Evolutionary conservation across 306 rosid genomes (phyloP), one percentile per base, ranked within the genome.

Genomic region (Comarum palustre): DNA sequence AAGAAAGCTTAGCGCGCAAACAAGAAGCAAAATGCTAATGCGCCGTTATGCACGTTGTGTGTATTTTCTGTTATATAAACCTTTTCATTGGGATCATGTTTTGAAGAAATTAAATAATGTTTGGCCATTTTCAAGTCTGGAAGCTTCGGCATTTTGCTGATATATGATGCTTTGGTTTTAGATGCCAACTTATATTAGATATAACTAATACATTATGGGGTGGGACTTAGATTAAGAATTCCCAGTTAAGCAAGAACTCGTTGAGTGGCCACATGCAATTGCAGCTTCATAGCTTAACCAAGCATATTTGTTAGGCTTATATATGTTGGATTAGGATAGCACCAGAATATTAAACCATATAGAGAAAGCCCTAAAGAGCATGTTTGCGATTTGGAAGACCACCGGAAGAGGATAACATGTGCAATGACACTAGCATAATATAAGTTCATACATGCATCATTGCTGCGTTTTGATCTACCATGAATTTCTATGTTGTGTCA

Each of bases 231-330:
- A 75, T 74, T 68, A 74, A 78, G 6, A 85, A 85, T 78, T 76
- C 34, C 73, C 22, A 43, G 77, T 71, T 64, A 51, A 73, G 58
- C 39, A 65, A 61, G 69, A 76, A 81, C 76, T 59, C 48, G 77
- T 78, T 71, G 42, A 75, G 89, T 90, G 90, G 84, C 85, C 90
- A 82, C 90, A 75, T 86, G 90, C 82, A 65, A 17, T 78, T 72
- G 77, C 20, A 43, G 75, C 75, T 87, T 76, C 55, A 42, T 59
- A 66, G 68, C 48, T 58, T 46, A 68, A 75, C 27, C 73, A 52
- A 73, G 77, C 82, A 71, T 81, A 71, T 52, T 80, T 75, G 52
- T 77, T 64, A 65, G 55, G 70, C 74, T 77, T 80, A 75, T 81
- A 51, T 46, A 32, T 52, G 71, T 73, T 54, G 81, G 75, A 73